Evolutionary conservation across 345 rosid species (phyloP), one percentile per base, ranked within the genome.

Genomic region (Populus ilicifolia): DNA sequence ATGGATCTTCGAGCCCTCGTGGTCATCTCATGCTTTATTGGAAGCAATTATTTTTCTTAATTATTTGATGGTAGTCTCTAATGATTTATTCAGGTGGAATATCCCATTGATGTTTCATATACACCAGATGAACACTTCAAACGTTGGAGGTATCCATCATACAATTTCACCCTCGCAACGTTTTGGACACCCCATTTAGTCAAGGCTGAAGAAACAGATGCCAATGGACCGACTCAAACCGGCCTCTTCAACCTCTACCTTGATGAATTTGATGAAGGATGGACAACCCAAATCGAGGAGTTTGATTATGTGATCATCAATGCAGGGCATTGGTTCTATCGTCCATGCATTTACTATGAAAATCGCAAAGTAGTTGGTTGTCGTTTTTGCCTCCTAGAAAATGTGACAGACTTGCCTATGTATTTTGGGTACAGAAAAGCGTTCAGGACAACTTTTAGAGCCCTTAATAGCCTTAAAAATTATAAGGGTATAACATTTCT

Each of bases 241-340:
- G 88, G 90, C 63, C 87, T 86, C 9, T 91, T 90, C 80, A 78
- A 83, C 70, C 88, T 94, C 48, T 69, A 92, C 82, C 93, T 94
- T 0, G 97, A 94, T 35, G 87, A 92, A 43, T 74, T 76, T 5
- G 90, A 90, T 25, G 83, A 74, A 63, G 71, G 72, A 12, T 94
- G 98, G 98, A 81, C 87, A 0, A 18, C 90, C 21, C 89, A 91
- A 48, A 79, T 90, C 9, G 85, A 74, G 30, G 89, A 80, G 2
- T 93, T 93, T 43, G 90, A 91, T 67, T 90, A 89, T 75, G 44
- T 93, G 12, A 83, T 95, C 83, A 59, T 93, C 77, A 88, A 87
- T 0, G 83, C 90, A 0, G 98, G 99, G n/a, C 95, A 90, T n/a
- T 95, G 99, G 98, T 93, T 93, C 83, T 91, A 27, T 77, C 91